Base-by-base conservation (phyloP, 2,329 filamentous ascomycete species). In the Epichloe typhina region DNA sequence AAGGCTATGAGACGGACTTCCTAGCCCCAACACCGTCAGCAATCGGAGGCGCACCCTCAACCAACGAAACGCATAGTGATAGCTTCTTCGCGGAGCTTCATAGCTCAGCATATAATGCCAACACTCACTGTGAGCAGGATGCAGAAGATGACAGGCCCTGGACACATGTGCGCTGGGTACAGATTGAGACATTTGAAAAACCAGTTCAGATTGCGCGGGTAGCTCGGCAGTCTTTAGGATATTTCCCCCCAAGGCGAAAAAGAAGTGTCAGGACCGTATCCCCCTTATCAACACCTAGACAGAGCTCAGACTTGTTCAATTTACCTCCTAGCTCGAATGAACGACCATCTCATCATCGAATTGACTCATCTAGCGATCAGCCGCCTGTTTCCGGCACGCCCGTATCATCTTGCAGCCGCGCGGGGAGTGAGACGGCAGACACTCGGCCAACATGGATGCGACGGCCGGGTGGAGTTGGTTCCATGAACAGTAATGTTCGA, bases 151-250 rank as follows among this genome's bases (percentile, higher is more conserved):
- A 86, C 47, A 75, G 70, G 45, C 79, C 81, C 4, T 95, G 88
- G 87, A 84, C 79, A 53, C 89, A 96, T 66, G 88, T 95, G 52
- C 83, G 87, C 44, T 96, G 89, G 88, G 87, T 95, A 1, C 73
- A 84, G 33, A 76, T 96, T 26, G 86, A 91, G 55, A 84, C 82
- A 21, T 70, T 74, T 46, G 65, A 69, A 15, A 75, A 82, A 23
- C 83, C 88, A 1, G 82, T 93, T 23, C 87, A 96, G 64, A 93
- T 98, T 56, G 88, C 83, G 15, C 82, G 93, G 33, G 80, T 97
- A 52, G 82, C 88, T 21, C 82, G 87, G 52, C 82, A 83, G 66
- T 78, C 84, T 2, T 75, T 96, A 43, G 91, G 90, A 23, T 97
- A 91, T 68, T 97, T 62, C 91, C 91, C 91, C 3, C 90, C 90